Conservation (phyloP, 805 yeast genomes). For the Candida hungchunana region DNA sequence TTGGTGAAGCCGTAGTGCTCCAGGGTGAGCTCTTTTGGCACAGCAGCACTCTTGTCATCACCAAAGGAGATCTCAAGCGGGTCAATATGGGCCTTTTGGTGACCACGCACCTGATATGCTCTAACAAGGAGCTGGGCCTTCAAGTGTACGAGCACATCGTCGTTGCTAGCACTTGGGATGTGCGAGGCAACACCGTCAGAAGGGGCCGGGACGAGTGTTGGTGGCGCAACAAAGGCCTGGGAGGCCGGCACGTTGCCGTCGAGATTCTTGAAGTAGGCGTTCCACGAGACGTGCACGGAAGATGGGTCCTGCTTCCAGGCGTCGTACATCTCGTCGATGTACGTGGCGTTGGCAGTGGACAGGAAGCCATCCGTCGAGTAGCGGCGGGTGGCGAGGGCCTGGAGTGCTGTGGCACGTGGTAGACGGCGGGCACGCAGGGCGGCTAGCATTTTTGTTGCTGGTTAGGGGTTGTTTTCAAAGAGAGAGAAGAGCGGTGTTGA, state of each 20-base stretch:
- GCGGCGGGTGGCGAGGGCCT: constrained; percentile 15
- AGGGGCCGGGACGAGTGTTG: constrained; percentile 79
- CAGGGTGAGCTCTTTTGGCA: constrained; percentile 84
- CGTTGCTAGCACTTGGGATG: constrained; percentile 45
- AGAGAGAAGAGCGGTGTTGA: too few relatives aligned
- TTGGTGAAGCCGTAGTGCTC: constrained; percentile 92
- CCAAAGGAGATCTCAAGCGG: constrained; percentile 92
- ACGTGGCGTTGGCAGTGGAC: constrained; percentile 79
- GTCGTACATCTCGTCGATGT: constrained; percentile 96
- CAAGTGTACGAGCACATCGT: constrained; percentile 75
- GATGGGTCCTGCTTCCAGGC: constrained; percentile 90
- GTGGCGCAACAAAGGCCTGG: constrained; percentile 85
- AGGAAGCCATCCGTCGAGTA: constrained; percentile 61
- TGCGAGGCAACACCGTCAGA: constrained; percentile 70
- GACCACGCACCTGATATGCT: constrained; percentile 99
- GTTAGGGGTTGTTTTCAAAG: too few relatives aligned
- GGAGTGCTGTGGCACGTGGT: constrained; percentile 22
- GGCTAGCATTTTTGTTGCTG: constrained; percentile 27
- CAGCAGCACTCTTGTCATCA: constrained; percentile 44
- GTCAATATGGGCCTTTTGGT: constrained; percentile 89
- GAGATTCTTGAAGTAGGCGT: constrained; percentile 91
- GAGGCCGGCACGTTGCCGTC: constrained; percentile 67
- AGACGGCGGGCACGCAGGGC: constrained; percentile 23
- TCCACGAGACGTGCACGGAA: constrained; percentile 95
- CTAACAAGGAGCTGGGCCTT: constrained; percentile 95